Evolutionary conservation across 768 basidiomycete species (phyloP), one percentile per base, ranked within the genome.

Genomic region (Mycena leptocephala): DNA sequence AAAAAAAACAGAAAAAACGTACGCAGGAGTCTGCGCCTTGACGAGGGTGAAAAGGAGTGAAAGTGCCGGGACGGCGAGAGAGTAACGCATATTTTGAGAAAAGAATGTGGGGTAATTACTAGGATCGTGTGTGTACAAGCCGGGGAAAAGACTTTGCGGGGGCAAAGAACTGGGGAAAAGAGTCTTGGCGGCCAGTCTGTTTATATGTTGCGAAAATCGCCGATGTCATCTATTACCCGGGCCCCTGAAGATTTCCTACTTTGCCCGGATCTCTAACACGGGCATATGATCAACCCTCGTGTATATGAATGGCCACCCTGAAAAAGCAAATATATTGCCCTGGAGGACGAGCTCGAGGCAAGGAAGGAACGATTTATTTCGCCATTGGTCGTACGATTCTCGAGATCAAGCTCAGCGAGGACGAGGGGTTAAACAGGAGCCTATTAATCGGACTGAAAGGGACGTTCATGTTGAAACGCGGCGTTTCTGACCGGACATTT

Each of bases 11-110:
- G 26, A 67, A 65, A 22, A 32, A 37, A 70, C 77, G 30, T 69
- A 83, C 80, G 80, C 26, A 72, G 82, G 82, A 53, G 82, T 81
- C 58, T 82, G 81, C 33, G 81, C 81, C 39, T 74, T 65, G 51
- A 53, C 77, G 48, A 79, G 72, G 58, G 78, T 58, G 43, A 78
- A 65, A 51, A 81, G 62, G 65, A 82, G 74, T 5, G 78, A 56
- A 28, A 76, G 35, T 20, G 70, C 72, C 51, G 68, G 24, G 39
- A 55, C 69, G 68, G 74, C 39, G 59, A 32, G 66, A 43, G 59
- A 55, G 75, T 62, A 78, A 46, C 33, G 69, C 75, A 77, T 46
- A 41, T 41, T 78, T 41, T n/a, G 2, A 24, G 26, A 62, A 80
- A 81, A 55, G 79, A 75, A 48, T 79, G 77, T 80, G 71, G 73